A percentile compares a stretch with the other conserved stretches of the same genome.
phyloP scores from a whole-genome alignment of 768 basidiomycete genomes.

The Tylopilus rubrobrunneus region DNA sequence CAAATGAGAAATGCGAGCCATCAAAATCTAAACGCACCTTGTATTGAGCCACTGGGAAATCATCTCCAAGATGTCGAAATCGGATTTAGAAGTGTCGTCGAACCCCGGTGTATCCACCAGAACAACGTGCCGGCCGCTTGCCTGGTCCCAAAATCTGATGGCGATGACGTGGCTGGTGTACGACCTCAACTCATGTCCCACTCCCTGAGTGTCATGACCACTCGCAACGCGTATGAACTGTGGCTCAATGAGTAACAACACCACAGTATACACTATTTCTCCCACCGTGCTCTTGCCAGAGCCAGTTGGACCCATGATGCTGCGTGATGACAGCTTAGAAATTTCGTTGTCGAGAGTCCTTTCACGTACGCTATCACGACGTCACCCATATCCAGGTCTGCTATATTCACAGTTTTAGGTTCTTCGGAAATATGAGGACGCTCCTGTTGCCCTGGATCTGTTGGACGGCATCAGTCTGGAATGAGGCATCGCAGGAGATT shows the following conservation, averaged over 20 bases:
- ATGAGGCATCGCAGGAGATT: too few species aligned
- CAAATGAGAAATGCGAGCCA: too few species aligned
- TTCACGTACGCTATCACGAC: not conserved
- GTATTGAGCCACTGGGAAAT: too few species aligned
- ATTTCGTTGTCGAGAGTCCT: not conserved
- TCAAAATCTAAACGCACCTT: too few species aligned
- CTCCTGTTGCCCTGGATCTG: not conserved
- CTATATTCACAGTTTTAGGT: not conserved
- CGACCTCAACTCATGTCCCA: constrained; percentile 8
- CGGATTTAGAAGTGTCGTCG: too few species aligned
- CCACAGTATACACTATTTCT: constrained; percentile 7
- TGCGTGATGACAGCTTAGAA: not conserved
- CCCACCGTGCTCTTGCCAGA: constrained; percentile 21
- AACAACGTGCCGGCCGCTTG: too few species aligned
- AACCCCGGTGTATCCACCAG: too few species aligned
- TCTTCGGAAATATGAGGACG: not conserved
- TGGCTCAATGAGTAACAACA: not conserved
- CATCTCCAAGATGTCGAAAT: too few species aligned
- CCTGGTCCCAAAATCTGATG: too few species aligned
- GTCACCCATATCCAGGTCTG: not conserved
- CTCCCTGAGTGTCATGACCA: not conserved
- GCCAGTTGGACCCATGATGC: too few species aligned
- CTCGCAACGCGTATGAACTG: too few species aligned
- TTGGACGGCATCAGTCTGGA: not conserved
- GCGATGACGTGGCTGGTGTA: too few species aligned